phyloP scores from a whole-genome alignment of 495 filamentous ascomycete genomes.

The Neurospora sp. region DNA sequence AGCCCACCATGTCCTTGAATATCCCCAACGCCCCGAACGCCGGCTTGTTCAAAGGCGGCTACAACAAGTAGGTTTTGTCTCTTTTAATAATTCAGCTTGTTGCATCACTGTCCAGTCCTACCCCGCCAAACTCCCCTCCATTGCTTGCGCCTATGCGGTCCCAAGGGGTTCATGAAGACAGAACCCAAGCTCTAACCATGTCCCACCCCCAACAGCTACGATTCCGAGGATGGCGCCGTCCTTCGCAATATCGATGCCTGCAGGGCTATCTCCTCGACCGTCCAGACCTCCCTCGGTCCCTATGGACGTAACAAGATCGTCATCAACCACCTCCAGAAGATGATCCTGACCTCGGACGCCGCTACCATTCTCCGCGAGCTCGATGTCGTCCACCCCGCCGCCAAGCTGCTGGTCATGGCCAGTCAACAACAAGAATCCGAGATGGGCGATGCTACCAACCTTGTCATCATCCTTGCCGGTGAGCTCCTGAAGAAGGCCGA shows the following conservation, averaged over 20 bases:
- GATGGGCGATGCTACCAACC: slow-evolving; percentile 97
- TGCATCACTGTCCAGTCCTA: neutral
- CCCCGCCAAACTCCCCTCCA: slow-evolving; percentile 4
- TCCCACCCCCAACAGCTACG: slow-evolving; percentile 53
- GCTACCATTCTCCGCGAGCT: slow-evolving; percentile 95
- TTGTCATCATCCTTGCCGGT: slow-evolving; percentile 93
- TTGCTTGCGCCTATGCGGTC: neutral
- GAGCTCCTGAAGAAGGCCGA: slow-evolving; percentile 97
- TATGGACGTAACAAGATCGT: slow-evolving; percentile 99
- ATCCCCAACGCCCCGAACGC: slow-evolving; percentile 87
- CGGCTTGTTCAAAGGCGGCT: slow-evolving; percentile 91
- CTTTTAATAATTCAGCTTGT: neutral
- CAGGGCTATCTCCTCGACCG: slow-evolving; percentile 87
- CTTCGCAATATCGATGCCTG: slow-evolving; percentile 98
- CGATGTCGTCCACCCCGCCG: slow-evolving; percentile 96
- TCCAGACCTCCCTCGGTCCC: slow-evolving; percentile 92
- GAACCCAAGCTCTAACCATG: slow-evolving; percentile 11
- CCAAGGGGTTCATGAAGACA: neutral
- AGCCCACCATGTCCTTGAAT: slow-evolving; percentile 74
- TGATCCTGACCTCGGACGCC: slow-evolving; percentile 96
- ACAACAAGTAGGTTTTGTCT: slow-evolving; percentile 70
- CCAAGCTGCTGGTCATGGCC: slow-evolving; percentile 98
- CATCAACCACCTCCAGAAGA: slow-evolving; percentile 99
- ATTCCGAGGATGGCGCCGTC: slow-evolving; percentile 97
- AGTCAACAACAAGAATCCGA: slow-evolving; percentile 97